A percentile compares a stretch with the other conserved stretches of the same genome.
Evolutionary conservation across 1,139 yeast species (phyloP).

Genomic region (Kurtzmaniella quercitrusa): DNA sequence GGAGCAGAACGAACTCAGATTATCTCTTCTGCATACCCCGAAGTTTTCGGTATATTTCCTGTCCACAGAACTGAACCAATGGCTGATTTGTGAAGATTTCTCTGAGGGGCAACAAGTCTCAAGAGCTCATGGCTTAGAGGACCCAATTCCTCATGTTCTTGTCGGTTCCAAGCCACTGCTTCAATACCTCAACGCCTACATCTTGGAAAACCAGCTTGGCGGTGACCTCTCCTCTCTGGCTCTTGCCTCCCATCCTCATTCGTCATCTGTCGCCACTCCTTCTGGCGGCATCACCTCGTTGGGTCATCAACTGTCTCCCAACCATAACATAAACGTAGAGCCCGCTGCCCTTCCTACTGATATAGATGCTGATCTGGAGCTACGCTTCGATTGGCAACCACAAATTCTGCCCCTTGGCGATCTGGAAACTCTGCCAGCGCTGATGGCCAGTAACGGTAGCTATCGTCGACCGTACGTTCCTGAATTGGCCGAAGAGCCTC

Average conservation of each 20-base stretch:
- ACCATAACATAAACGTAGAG: background rate
- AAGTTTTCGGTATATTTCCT: constrained; percentile 71
- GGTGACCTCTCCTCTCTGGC: background rate
- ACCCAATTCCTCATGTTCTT: constrained; percentile 47
- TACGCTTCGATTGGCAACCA: constrained; percentile 3
- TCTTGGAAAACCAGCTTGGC: constrained; percentile 36
- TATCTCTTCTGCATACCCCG: constrained; percentile 56
- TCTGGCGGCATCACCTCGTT: background rate
- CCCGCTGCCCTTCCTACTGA: background rate
- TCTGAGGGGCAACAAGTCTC: constrained; percentile 79
- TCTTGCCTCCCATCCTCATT: background rate
- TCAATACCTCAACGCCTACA: constrained; percentile 49
- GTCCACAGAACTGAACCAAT: constrained; percentile 54
- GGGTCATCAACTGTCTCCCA: background rate
- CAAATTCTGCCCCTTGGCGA: constrained; percentile 1
- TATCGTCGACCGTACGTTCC: background rate
- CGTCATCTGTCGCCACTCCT: background rate
- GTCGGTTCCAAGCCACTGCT: constrained; percentile 53
- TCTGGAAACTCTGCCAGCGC: constrained; percentile 3
- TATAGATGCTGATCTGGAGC: constrained; percentile 1
- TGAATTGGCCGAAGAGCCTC: constrained; percentile 1
- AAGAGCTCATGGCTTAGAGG: constrained; percentile 55
- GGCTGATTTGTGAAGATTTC: constrained; percentile 82
- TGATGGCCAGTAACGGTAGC: background rate
- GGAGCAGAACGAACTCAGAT: constrained; percentile 47